Base-by-base conservation (phyloP, 768 basidiomycete genomes). In the Russula sp. region DNA sequence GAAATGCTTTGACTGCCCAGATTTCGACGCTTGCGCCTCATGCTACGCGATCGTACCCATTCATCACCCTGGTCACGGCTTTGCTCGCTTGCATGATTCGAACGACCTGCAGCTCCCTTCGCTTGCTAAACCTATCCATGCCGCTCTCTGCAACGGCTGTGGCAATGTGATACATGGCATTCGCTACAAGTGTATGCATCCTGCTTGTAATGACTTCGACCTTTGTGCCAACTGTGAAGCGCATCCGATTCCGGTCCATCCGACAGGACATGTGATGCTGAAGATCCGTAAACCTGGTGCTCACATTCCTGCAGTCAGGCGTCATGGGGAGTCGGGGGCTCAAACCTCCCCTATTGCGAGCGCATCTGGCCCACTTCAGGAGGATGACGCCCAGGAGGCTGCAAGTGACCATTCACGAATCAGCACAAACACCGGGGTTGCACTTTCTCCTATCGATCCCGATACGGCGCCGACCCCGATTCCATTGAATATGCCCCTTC, bases 121-220 rank as follows among this genome's bases (percentile, higher is more conserved):
- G 0, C 11, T 20, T 9, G 7, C 18, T 40, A 35, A 37, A 20
- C n/a, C 39, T 49, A 35, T 52, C 39, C 88, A 90, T 70, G 73
- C 73, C 59, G 88, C 88, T 4, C 77, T 75, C 35, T 93, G 91
- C 68, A 76, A 90, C 66, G 77, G 82, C 4, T 92, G 90, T 72
- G 66, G 69, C 16, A 76, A 77, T 55, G 70, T 72, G 4, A 87
- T 94, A 57, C 70, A 65, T 27, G 89, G 89, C 3, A 71, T 79
- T 57, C 85, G 91, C 16, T 94, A 84, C 75, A 94, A 93, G 87
- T 95, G 93, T 74, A 85, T 91, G 83, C 85, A 92, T 70, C 78
- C 83, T 14, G 75, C 77, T 4, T 95, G 93, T 74, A 79, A 81
- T 0, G 89, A 94, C 72, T 93, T 85, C 68, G 93, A 95, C 69